Evolutionary conservation across 805 yeast genomes (phyloP).

Genomic region (Teunomyces pallodes): DNA sequence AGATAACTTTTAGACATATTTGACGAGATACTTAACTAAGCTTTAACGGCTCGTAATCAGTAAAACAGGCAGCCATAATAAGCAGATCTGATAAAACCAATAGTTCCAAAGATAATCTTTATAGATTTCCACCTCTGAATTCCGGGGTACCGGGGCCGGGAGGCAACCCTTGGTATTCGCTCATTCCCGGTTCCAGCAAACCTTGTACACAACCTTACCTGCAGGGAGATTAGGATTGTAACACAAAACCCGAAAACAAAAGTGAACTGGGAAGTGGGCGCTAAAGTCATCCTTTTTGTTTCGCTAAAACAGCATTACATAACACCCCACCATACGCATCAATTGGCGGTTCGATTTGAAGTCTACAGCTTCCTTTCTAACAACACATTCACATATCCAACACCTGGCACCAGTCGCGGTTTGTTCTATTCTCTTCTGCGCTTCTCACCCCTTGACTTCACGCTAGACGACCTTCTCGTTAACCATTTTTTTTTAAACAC

Average conservation of each 20-base stretch:
- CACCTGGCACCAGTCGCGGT: not conserved
- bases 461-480: not conserved
- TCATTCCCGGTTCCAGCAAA: not conserved
- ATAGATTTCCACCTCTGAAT: not conserved
- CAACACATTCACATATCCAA: not conserved
- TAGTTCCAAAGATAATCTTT: no score
- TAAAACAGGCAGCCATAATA: no score
- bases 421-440: not conserved
- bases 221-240: slow-evolving; percentile 1
- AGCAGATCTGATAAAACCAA: no score
- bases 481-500: not conserved
- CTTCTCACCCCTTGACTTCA: not conserved
- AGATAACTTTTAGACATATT: no score
- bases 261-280: not conserved
- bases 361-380: not conserved
- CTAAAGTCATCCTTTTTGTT: slow-evolving; percentile 4
- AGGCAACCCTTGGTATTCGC: not conserved
- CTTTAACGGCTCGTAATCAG: no score
- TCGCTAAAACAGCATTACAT: not conserved
- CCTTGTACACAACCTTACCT: not conserved
- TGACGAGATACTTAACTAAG: no score
- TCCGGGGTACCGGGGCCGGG: no score
- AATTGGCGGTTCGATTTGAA: not conserved
- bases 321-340: not conserved
- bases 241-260: slow-evolving; percentile 2